Conservation (phyloP, 2,329 filamentous ascomycete species). For the Ceratocystis colombiana region DNA sequence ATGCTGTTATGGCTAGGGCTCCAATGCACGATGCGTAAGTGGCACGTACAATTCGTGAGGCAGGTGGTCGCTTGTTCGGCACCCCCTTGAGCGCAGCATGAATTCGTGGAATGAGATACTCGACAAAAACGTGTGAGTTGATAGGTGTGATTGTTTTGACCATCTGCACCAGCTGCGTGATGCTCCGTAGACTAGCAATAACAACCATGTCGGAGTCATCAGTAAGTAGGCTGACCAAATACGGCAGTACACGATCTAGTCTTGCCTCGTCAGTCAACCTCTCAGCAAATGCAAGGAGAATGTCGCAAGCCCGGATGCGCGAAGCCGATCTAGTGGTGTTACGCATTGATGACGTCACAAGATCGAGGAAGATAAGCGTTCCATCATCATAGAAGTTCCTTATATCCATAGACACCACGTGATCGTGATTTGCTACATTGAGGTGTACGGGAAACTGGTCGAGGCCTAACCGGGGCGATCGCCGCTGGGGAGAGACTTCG, state of each 20-base stretch:
- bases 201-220: conserved; percentile 79
- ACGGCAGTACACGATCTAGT: conserved; percentile 83
- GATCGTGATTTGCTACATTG: conserved; percentile 76
- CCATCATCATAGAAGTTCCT: conserved; percentile 58
- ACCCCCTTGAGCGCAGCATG: conserved; percentile 42
- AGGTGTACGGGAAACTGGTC: conserved; percentile 70
- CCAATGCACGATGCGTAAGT: conserved; percentile 91
- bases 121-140: conserved; percentile 58
- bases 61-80: conserved; percentile 33
- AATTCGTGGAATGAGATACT: conserved; percentile 57
- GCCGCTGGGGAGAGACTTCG: conserved; percentile 1
- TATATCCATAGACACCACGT: conserved; percentile 43
- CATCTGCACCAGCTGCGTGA: conserved; percentile 79
- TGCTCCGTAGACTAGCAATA: conserved; percentile 70
- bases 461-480: conserved; percentile 40
- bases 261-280: conserved; percentile 90
- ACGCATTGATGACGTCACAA: conserved; percentile 78
- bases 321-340: conserved; percentile 85
- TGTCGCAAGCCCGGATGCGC: conserved; percentile 77
- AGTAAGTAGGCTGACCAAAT: conserved; percentile 70
- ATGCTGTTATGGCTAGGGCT: conserved; percentile 74
- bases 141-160: conserved; percentile 78
- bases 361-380: conserved; percentile 79
- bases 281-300: conserved; percentile 85
- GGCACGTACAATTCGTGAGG: conserved; percentile 65